Conservation (phyloP, 306 rosid genomes). For the Castanea mollissima region DNA sequence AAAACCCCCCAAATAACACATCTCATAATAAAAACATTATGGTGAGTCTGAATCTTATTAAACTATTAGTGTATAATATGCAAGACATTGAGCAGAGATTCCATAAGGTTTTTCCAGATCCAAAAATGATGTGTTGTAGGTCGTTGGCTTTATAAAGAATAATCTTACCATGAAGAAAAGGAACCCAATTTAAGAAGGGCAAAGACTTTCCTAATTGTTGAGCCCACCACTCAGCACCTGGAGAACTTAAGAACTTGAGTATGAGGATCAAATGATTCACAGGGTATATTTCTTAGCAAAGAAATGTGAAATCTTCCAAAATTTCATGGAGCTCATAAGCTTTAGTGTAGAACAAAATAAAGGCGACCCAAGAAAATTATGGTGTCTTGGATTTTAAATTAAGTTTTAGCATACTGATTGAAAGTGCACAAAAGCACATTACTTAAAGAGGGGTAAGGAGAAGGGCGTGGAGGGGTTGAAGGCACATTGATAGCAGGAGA, state of each 20-base stretch:
- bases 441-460: too few relatives aligned
- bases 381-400: constrained; percentile 2
- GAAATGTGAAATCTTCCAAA: background rate
- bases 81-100: background rate
- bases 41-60: background rate
- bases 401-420: background rate
- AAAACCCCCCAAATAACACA: background rate
- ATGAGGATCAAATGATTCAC: background rate
- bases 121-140: constrained; percentile 9
- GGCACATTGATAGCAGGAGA: constrained; percentile 23
- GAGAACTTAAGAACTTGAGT: constrained; percentile 14
- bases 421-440: constrained; percentile 4
- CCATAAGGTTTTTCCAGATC: constrained; percentile 8
- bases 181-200: constrained; percentile 77
- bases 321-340: background rate
- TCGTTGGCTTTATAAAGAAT: background rate
- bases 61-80: background rate
- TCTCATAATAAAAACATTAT: background rate
- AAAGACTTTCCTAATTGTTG: constrained; percentile 67
- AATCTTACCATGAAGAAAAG: constrained; percentile 57
- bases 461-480: background rate
- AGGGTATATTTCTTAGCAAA: background rate
- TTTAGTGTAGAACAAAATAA: background rate
- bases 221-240: constrained; percentile 97
- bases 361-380: background rate